Base-by-base conservation (phyloP, 2,329 filamentous ascomycete species). In the Xylaria polymorpha region DNA sequence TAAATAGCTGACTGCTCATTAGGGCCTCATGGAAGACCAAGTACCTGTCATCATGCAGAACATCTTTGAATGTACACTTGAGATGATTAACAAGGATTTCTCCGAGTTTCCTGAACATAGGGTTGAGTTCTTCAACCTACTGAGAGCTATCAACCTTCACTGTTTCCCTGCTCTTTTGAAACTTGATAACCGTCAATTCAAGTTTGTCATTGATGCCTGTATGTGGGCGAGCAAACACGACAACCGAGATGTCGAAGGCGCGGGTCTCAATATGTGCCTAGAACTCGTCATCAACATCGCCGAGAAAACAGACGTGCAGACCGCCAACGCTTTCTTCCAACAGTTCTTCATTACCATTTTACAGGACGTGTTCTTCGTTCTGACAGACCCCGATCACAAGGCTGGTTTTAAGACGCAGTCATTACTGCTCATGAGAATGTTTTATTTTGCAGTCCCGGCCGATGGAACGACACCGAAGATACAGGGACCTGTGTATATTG, bases 161-260 rank as follows among this genome's bases (percentile, higher is more conserved):
- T 99, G 96, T 82, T 99, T 99, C 90, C 94, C 94, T 57, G 90
- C 96, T 0, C 87, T 99, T 25, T 87, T 99, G 73, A 97, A 97
- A 82, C 90, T 99, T 41, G 95, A 99, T 79, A 95, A 93, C 77
- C 90, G 94, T 68, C 96, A 98, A 79, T 99, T 99, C 89, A 99
- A 99, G 84, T 97, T 98, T 78, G 94, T 99, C 76, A 98, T 99
- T 74, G 96, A 99, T 81, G 97, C 95, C 43, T 99, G 97, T 86
- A 94, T 98, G 87, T 99, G 96, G 97, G 96, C 97, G n/a, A 98
- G 95, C 85, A 99, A 99, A 85, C 96, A 99, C 82, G 96, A 99
- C 84, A 99, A 99, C 83, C 92, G 96, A 69, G 94, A 98, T 79
- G 96, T 99, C 37, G 96, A 99, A 82, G 94, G 93, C 74, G 97